These are phyloP conservation scores for Arthrobotrys entomopaga DNA, from an alignment of 2,329 filamentous ascomycete species.

Conservation along the genomic window DNA sequence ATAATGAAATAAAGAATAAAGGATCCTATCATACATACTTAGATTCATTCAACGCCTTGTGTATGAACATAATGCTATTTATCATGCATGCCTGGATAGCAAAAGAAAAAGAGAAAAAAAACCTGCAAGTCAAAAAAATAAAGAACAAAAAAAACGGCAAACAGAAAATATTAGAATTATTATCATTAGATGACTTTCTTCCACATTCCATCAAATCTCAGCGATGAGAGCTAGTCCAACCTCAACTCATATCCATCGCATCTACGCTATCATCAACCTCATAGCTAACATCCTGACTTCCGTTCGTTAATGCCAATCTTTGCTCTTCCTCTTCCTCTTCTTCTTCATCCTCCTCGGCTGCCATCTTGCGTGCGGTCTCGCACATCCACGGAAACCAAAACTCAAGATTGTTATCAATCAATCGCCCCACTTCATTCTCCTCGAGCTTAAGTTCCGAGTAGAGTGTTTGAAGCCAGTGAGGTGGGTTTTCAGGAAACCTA, in stretches of 20 bases:
- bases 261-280: constrained; percentile 60
- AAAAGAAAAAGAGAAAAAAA: not conserved
- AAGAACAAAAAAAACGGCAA: not conserved
- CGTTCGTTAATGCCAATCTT: constrained; percentile 35
- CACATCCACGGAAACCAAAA: constrained; percentile 56
- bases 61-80: constrained; percentile 27
- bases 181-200: constrained; percentile 1
- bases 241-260: constrained; percentile 54
- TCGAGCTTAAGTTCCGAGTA: constrained; percentile 37
- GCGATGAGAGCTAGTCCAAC: not conserved
- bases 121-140: not conserved
- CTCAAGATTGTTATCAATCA: constrained; percentile 49
- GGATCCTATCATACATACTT: constrained; percentile 17
- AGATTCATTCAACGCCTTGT: constrained; percentile 25
- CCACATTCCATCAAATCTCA: not conserved
- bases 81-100: constrained; percentile 20
- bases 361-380: constrained; percentile 46
- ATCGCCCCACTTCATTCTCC: constrained; percentile 12
- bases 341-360: constrained; percentile 39
- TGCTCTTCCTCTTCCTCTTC: not conserved
- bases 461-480: constrained; percentile 38
- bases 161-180: constrained; percentile 14
- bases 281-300: constrained; percentile 59
- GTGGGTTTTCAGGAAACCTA: constrained; percentile 25
- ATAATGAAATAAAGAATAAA: constrained; percentile 1